Evolutionary conservation across 2,329 filamentous ascomycete species (phyloP).

Genomic region (Hymenoscyphus albidus): DNA sequence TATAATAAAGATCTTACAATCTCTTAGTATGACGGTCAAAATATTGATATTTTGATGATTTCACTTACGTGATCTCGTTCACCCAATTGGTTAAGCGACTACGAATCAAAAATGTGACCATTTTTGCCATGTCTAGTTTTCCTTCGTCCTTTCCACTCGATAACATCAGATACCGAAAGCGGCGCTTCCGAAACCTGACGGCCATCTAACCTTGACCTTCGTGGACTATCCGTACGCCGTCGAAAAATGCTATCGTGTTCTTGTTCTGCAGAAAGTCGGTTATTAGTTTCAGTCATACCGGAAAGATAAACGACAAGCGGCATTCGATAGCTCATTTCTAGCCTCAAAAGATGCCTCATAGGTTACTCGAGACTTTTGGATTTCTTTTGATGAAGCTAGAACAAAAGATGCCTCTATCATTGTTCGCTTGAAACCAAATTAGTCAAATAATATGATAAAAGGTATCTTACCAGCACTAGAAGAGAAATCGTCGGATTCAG

Average conservation of each 20-base stretch:
- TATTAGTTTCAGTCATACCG: background rate
- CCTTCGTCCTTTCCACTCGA: background rate
- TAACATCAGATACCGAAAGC: background rate
- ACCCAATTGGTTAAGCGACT: background rate
- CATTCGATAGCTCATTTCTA: background rate
- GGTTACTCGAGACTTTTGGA: background rate
- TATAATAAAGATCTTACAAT: background rate
- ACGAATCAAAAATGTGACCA: background rate
- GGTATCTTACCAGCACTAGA: constrained; percentile 1
- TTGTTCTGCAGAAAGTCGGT: background rate
- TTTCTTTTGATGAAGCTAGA: no score
- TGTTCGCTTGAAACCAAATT: background rate
- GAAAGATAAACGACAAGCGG: background rate
- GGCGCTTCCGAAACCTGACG: background rate
- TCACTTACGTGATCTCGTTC: background rate
- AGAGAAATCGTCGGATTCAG: constrained; percentile 1
- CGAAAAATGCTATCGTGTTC: background rate
- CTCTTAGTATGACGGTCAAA: background rate
- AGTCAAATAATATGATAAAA: background rate
- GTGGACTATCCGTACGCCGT: background rate
- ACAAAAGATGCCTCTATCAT: background rate
- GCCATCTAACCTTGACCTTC: background rate
- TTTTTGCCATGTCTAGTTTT: background rate
- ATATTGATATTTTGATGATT: background rate
- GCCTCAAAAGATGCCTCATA: background rate